A percentile compares a stretch with the other conserved stretches of the same genome.
These are phyloP conservation scores for Colletotrichum sp. DNA, from an alignment of 2,329 filamentous ascomycete species.

Conservation along the genomic window DNA sequence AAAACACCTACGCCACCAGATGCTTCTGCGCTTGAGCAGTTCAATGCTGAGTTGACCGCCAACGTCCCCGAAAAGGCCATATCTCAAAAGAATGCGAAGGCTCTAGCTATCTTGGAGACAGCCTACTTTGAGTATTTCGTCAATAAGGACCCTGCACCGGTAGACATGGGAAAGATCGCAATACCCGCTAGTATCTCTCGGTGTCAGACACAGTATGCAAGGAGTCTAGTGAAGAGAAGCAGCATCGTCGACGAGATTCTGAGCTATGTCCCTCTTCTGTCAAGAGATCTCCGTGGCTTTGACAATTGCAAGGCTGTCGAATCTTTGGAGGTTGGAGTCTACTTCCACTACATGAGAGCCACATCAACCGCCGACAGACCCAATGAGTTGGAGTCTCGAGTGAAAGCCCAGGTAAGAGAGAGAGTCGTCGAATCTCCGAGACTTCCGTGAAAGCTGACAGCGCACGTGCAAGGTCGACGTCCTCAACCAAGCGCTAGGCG, in stretches of 20 bases:
- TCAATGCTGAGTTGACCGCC: neutral
- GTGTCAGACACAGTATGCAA: neutral
- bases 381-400: slow-evolving; percentile 2
- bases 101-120: slow-evolving; percentile 9
- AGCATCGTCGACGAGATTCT: neutral
- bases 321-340: slow-evolving; percentile 1
- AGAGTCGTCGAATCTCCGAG: neutral
- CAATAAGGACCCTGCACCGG: neutral
- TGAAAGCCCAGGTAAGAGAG: neutral
- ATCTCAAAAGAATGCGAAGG: neutral
- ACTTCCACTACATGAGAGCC: slow-evolving; percentile 19
- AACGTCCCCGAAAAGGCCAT: neutral
- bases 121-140: slow-evolving; percentile 17
- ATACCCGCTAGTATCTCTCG: neutral
- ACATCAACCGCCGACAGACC: neutral
- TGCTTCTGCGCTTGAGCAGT: neutral
- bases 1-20: neutral
- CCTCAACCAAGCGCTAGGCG: slow-evolving; percentile 6
- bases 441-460: neutral
- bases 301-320: neutral
- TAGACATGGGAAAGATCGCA: neutral
- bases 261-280: neutral
- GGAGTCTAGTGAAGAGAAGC: neutral
- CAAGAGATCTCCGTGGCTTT: slow-evolving; percentile 2
- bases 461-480: neutral